Conservation (phyloP, 257 asterid species). For the Echites panduratus region DNA sequence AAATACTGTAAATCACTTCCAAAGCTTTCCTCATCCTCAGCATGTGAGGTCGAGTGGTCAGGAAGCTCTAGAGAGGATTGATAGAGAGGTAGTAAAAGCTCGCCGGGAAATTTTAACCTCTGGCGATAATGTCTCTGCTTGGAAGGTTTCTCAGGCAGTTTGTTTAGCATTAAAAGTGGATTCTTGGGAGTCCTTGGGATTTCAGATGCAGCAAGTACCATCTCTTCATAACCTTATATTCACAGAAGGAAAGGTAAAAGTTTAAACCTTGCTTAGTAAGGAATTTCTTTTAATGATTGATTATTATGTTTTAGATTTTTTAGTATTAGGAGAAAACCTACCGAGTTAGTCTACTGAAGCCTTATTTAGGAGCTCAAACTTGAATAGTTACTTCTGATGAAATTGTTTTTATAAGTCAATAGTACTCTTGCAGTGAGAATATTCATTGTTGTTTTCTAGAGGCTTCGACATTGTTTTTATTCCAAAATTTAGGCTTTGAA, state of each 20-base stretch:
- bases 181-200: constrained; percentile 85
- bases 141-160: constrained; percentile 86
- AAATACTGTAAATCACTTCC: constrained; percentile 5
- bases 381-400: neutral
- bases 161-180: constrained; percentile 45
- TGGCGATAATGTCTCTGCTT: constrained; percentile 53
- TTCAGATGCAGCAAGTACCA: constrained; percentile 77
- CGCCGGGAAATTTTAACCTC: constrained; percentile 39
- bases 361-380: neutral
- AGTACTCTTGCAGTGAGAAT: neutral
- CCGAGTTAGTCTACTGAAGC: neutral
- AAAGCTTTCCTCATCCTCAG: constrained; percentile 15
- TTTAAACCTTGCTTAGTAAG: neutral
- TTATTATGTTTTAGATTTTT: neutral
- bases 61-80: constrained; percentile 43
- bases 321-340: neutral
- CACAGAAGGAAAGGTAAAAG: constrained; percentile 67
- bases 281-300: neutral
- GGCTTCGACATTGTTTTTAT: neutral
- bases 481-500: no score
- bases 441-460: neutral
- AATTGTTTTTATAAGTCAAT: neutral
- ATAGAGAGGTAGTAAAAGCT: constrained; percentile 52
- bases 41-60: constrained; percentile 3
- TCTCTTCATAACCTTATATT: constrained; percentile 45